phyloP scores from a whole-genome alignment of 2,329 filamentous ascomycete genomes.

The Pleoardoris graminearum region DNA sequence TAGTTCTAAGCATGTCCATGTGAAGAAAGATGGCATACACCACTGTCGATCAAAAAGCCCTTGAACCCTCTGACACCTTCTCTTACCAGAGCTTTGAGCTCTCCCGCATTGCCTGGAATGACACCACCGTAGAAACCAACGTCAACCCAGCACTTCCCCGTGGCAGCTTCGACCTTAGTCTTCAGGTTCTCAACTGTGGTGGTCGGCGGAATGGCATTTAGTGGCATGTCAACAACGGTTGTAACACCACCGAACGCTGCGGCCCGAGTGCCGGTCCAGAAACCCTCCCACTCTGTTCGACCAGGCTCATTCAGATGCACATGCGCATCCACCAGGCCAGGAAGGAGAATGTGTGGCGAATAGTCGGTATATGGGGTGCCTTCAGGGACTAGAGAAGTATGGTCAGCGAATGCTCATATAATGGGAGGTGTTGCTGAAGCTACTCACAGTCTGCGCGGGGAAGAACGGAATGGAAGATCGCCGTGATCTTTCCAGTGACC shows the following conservation, averaged over 20 bases:
- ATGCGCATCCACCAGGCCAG: constrained; percentile 93
- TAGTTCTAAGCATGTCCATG: constrained; percentile 18
- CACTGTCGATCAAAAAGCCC: constrained; percentile 94
- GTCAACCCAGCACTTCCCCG: constrained; percentile 94
- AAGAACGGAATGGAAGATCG: constrained; percentile 73
- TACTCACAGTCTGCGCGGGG: constrained; percentile 64
- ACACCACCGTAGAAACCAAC: constrained; percentile 98
- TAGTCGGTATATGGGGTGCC: constrained; percentile 79
- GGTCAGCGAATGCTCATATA: neutral
- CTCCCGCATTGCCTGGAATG: constrained; percentile 81
- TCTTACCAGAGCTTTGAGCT: constrained; percentile 79
- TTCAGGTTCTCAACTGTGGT: constrained; percentile 81
- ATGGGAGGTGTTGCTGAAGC: neutral
- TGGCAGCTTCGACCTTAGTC: constrained; percentile 82
- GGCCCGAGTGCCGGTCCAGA: constrained; percentile 90
- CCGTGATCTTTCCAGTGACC: constrained; percentile 79
- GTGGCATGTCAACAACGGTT: constrained; percentile 95
- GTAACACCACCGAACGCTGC: constrained; percentile 96
- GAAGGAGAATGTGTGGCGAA: constrained; percentile 80
- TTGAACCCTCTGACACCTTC: constrained; percentile 95
- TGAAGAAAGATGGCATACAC: constrained; percentile 62
- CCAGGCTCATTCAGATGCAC: constrained; percentile 98
- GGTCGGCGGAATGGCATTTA: constrained; percentile 95
- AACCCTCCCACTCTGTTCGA: constrained; percentile 97
- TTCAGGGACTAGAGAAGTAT: constrained; percentile 56